Percentiles rank a stretch among this genome's conserved stretches.
Conservation (phyloP, 495 filamentous ascomycete species). For the Letharia lupina region DNA sequence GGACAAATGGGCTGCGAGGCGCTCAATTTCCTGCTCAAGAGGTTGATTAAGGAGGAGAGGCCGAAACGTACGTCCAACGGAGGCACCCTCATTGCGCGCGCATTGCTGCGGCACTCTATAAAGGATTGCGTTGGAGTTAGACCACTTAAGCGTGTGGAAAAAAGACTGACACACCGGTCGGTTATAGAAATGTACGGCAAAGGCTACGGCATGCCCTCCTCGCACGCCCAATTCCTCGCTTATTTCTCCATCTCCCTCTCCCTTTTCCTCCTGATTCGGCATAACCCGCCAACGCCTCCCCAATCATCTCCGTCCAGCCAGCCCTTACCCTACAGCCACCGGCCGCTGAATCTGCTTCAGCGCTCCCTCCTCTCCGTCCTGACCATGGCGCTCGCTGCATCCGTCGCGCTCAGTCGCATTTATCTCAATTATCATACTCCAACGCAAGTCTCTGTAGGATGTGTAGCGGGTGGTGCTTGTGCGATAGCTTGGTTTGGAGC, state of each 20-base stretch:
- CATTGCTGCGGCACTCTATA: background rate
- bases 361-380: conserved; percentile 48
- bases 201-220: conserved; percentile 98
- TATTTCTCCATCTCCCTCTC: conserved; percentile 80
- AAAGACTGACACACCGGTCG: background rate
- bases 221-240: conserved; percentile 86
- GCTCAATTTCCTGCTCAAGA: conserved; percentile 84
- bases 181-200: conserved; percentile 69
- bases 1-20: conserved; percentile 91
- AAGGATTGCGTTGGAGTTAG: background rate
- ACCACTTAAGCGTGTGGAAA: background rate
- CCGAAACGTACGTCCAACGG: conserved; percentile 51
- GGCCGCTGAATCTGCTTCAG: conserved; percentile 49
- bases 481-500: conserved; percentile 72
- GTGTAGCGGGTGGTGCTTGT: conserved; percentile 58
- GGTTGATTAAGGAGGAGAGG: conserved; percentile 83
- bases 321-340: conserved; percentile 29
- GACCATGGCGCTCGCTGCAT: conserved; percentile 51
- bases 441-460: conserved; percentile 77
- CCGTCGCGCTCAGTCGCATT: conserved; percentile 70
- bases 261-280: conserved; percentile 73
- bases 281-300: conserved; percentile 44
- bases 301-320: conserved; percentile 26
- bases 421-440: conserved; percentile 93
- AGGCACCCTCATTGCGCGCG: background rate